Conservation (phyloP, 352 stramenopile genomes). For the Peronospora belbahrii region DNA sequence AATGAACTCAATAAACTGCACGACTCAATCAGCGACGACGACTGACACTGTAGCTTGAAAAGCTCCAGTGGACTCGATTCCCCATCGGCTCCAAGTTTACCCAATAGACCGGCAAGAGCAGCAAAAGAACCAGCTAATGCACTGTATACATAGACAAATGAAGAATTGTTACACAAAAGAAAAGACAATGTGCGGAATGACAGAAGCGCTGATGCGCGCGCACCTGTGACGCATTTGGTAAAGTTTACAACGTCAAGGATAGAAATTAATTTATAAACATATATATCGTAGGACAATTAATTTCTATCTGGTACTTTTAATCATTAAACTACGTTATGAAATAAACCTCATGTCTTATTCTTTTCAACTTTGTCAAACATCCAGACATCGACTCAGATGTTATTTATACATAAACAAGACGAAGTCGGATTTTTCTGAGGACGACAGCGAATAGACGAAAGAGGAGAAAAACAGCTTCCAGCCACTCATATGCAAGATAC, state of each 20-base stretch:
- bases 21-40: conserved; percentile 5
- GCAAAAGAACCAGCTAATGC: conserved; percentile 51
- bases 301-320: no score
- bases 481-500: conserved; percentile 14
- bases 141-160: conserved; percentile 14
- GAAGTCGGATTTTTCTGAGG: conserved; percentile 23
- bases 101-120: conserved; percentile 42
- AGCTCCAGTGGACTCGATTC: conserved; percentile 23
- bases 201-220: no score
- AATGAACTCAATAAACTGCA: conserved; percentile 15
- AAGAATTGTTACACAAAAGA: neutral
- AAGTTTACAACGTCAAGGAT: neutral
- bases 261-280: no score
- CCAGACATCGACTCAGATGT: no score
- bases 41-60: conserved; percentile 19
- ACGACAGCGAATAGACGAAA: no score
- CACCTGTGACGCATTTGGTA: conserved; percentile 10
- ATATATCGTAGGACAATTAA: no score
- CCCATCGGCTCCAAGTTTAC: conserved; percentile 46
- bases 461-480: conserved; percentile 13
- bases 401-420: no score
- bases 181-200: neutral
- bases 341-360: no score
- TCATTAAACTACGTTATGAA: no score
- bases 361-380: no score